Conservation (phyloP, 768 basidiomycete species). For the Termitomyces sp. region DNA sequence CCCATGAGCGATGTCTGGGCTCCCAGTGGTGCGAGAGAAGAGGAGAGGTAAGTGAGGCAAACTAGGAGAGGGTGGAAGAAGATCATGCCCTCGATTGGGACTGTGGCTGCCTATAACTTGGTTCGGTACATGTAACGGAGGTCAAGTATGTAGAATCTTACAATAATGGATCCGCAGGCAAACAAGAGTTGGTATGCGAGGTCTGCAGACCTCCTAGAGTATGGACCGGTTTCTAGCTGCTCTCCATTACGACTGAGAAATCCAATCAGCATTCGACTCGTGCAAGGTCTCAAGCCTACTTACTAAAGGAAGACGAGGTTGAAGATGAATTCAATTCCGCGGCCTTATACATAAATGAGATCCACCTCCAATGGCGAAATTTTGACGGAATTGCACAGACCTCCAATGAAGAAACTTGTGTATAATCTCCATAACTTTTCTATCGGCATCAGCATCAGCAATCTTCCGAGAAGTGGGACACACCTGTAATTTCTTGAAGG, state of each 20-base stretch:
- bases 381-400: conserved; percentile 24
- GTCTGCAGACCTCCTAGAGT: conserved; percentile 57
- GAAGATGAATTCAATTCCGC: conserved; percentile 54
- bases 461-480: conserved; percentile 2
- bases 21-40: conserved; percentile 59
- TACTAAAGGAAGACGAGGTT: conserved; percentile 73
- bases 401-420: conserved; percentile 71
- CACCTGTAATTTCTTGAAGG: conserved; percentile 51
- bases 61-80: conserved; percentile 65
- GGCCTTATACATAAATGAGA: conserved; percentile 20
- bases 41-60: conserved; percentile 63
- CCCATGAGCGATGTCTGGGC: conserved; percentile 74
- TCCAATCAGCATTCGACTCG: not conserved
- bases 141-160: conserved; percentile 27
- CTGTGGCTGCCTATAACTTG: conserved; percentile 36
- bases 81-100: conserved; percentile 49
- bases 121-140: not conserved
- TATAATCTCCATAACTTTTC: conserved; percentile 66
- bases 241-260: conserved; percentile 53
- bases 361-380: not conserved
- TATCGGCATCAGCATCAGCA: not conserved
- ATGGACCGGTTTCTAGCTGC: conserved; percentile 59
- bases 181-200: conserved; percentile 69
- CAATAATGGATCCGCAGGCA: conserved; percentile 51
- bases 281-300: not conserved